Percentiles rank a stretch among this genome's conserved stretches.
Evolutionary conservation across 352 stramenopile genomes (phyloP).

Genomic region (Phytophthora cactorum): DNA sequence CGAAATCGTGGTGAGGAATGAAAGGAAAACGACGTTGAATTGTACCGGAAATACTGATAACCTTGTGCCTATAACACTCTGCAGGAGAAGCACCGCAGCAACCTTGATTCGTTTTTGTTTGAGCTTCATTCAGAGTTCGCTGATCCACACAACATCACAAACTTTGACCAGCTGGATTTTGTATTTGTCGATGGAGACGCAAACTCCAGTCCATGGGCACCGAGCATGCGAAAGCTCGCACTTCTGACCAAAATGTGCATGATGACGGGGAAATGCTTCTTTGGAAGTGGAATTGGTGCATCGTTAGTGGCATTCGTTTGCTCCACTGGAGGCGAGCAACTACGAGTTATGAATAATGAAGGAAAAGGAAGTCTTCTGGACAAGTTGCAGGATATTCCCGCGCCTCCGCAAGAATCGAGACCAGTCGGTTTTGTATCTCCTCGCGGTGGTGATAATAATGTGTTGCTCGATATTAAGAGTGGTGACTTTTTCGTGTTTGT

Average conservation of each 20-base stretch:
- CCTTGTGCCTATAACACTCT: not conserved
- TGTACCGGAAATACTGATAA: constrained; percentile 4
- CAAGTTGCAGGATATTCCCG: constrained; percentile 45
- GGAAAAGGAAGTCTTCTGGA: constrained; percentile 57
- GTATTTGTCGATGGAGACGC: constrained; percentile 78
- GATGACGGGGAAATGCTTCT: constrained; percentile 89
- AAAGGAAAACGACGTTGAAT: not conserved
- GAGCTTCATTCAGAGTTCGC: constrained; percentile 77
- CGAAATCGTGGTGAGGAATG: constrained; percentile 57
- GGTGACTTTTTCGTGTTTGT: constrained; percentile 77
- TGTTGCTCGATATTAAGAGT: constrained; percentile 73
- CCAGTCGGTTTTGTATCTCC: constrained; percentile 25
- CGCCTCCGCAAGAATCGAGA: constrained; percentile 29
- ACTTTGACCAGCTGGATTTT: constrained; percentile 85
- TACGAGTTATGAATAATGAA: constrained; percentile 70
- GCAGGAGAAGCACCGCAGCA: constrained; percentile 65
- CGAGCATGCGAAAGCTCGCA: constrained; percentile 63
- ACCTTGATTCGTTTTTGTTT: constrained; percentile 80
- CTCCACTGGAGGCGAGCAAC: constrained; percentile 66
- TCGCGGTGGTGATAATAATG: constrained; percentile 28
- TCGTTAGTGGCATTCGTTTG: constrained; percentile 70
- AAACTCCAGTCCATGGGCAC: constrained; percentile 68
- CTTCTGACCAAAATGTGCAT: constrained; percentile 87
- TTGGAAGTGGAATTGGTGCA: constrained; percentile 65
- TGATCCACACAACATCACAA: constrained; percentile 68